Conservation (phyloP, 2,329 filamentous ascomycete genomes). For the Colletotrichum sp. region DNA sequence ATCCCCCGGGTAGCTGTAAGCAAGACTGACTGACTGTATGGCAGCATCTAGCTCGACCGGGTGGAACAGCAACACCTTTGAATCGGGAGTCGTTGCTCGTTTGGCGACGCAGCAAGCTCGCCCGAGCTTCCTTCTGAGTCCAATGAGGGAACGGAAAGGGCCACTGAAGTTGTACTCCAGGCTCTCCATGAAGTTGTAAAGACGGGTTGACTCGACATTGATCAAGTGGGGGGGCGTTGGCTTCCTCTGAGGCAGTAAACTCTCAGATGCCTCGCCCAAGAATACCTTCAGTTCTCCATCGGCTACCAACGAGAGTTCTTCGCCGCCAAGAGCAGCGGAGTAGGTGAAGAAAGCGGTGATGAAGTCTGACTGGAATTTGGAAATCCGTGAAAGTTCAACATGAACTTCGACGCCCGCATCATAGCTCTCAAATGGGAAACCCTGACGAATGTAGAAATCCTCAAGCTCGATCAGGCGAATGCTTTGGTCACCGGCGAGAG, state of each 20-base stretch:
- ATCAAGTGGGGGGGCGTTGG: not conserved
- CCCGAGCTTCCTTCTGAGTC: not conserved
- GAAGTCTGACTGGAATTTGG: not conserved
- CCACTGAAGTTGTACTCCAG: not conserved
- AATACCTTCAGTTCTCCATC: not conserved
- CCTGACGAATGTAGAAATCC: not conserved
- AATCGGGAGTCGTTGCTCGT: constrained; percentile 22
- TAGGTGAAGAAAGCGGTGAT: not conserved
- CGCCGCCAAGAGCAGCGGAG: not conserved
- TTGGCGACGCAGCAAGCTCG: not conserved
- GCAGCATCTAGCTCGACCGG: constrained; percentile 36
- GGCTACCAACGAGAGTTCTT: not conserved
- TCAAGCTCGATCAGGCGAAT: not conserved
- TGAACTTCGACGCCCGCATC: not conserved
- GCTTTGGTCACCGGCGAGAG: not conserved
- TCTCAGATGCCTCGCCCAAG: not conserved
- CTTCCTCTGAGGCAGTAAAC: not conserved
- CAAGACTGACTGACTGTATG: constrained; percentile 36
- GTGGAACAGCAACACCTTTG: constrained; percentile 21
- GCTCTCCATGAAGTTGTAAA: not conserved
- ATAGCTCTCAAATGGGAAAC: not conserved
- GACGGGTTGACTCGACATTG: not conserved
- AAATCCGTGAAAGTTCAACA: not conserved
- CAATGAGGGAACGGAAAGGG: not conserved
- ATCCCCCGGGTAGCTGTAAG: constrained; percentile 35